A percentile compares a stretch with the other conserved stretches of the same genome.
Conservation (phyloP, 352 stramenopile genomes). For the Pythium oligandrum region DNA sequence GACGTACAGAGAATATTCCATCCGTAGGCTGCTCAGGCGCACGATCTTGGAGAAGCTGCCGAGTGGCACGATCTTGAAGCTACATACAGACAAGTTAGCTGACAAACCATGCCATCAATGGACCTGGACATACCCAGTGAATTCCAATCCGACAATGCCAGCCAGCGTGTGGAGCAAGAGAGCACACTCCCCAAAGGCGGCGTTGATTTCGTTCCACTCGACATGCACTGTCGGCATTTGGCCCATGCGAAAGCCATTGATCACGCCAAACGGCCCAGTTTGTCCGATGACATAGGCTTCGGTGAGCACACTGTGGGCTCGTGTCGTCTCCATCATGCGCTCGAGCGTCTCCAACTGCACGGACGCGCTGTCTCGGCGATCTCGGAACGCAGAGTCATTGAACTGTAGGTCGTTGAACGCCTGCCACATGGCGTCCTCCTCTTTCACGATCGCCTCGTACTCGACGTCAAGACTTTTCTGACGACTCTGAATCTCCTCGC, state of each 20-base stretch:
- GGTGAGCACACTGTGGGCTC: slow-evolving; percentile 56
- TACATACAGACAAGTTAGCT: slow-evolving; percentile 12
- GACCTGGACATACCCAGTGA: slow-evolving; percentile 54
- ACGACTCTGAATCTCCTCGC: slow-evolving; percentile 38
- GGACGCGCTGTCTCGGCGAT: slow-evolving; percentile 47
- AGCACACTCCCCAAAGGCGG: slow-evolving; percentile 68
- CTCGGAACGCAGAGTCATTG: slow-evolving; percentile 40
- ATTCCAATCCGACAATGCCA: slow-evolving; percentile 49
- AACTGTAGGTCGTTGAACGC: slow-evolving; percentile 53
- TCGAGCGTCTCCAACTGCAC: slow-evolving; percentile 60
- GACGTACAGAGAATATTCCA: slow-evolving; percentile 79
- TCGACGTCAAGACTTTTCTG: slow-evolving; percentile 47
- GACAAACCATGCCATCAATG: slow-evolving; percentile 3
- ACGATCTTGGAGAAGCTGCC: slow-evolving; percentile 88
- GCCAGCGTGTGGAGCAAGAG: slow-evolving; percentile 65
- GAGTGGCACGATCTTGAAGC: slow-evolving; percentile 83
- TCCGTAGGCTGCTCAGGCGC: slow-evolving; percentile 62
- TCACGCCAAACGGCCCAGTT: slow-evolving; percentile 70
- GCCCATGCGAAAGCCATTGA: slow-evolving; percentile 82
- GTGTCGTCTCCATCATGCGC: slow-evolving; percentile 27
- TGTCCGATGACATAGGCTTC: slow-evolving; percentile 79
- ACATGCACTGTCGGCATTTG: slow-evolving; percentile 46
- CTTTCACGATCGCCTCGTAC: slow-evolving; percentile 32
- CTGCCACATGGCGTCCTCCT: slow-evolving; percentile 54
- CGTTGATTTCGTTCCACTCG: slow-evolving; percentile 89